Evolutionary conservation across 2,329 filamentous ascomycete species (phyloP), one percentile per base, ranked within the genome.

Genomic region (Capronia coronata): DNA sequence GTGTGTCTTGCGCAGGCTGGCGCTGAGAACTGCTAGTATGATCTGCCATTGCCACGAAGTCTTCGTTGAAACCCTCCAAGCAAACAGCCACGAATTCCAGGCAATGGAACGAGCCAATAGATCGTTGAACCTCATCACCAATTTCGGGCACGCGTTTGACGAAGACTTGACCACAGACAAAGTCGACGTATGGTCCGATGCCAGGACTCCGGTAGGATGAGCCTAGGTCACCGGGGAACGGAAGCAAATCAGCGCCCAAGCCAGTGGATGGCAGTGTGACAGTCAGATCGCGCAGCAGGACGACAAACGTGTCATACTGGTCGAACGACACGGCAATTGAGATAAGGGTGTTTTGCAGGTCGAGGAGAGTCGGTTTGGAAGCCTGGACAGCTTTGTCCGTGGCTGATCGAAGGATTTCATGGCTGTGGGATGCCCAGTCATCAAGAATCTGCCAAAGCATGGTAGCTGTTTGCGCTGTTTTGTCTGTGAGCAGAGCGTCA

Each of bases 161-260:
- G 61, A 94, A 86, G 13, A 94, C 80, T 48, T 84, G 78, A 13
- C 87, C 88, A 56, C 97, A 71, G 16, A 89, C 83, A 64, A 93
- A 96, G 67, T 99, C 94, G 49, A 97, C 76, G 61, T 96, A 98
- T 1, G 86, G 82, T 52, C 95, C 90, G 53, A 98, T 88, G 1
- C 94, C 93, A 11, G 89, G 82, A 69, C 83, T 82, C 46, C 93
- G 82, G 60, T 84, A 86, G 9, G 81, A 77, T 13, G 82, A 80
- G 3, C 91, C 90, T 7, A 98, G 75, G 34, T 79, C 82, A 65
- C 96, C 90, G 0, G 91, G 87, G 62, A 96, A 98, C 0, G 91
- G 84, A 2, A 98, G 71, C 1, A 75, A 75, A 63, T 97, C 86
- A 0, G 77, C 75, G 32, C 58, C 51, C 14, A 61, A 51, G 52